Conservation (phyloP, 805 yeast species). For the Wickerhamomyces bisporus region DNA sequence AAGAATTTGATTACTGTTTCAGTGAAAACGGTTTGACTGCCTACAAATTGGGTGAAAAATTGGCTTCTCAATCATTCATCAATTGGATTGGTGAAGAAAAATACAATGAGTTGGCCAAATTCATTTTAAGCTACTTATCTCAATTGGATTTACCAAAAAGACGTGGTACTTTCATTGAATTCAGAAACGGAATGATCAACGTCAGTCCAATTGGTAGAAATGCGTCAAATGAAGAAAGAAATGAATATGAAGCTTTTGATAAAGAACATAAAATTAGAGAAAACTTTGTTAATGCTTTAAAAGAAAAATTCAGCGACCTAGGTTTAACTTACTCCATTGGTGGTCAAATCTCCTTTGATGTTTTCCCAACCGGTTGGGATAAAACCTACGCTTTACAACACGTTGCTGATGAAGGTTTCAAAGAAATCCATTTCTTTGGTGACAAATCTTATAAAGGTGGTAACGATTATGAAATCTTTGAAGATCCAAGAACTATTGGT, state of each 20-base stretch:
- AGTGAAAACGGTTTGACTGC: conserved; percentile 98
- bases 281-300: conserved; percentile 78
- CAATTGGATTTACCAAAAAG: conserved; percentile 89
- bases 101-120: conserved; percentile 84
- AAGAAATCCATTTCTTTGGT: conserved; percentile 94
- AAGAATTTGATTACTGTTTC: conserved; percentile 91
- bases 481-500: conserved; percentile 89
- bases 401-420: conserved; percentile 78
- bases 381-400: conserved; percentile 97
- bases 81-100: conserved; percentile 93
- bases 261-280: conserved; percentile 75
- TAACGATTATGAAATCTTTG: conserved; percentile 96
- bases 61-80: conserved; percentile 92
- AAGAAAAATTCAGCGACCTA: conserved; percentile 74
- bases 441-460: conserved; percentile 98
- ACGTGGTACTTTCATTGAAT: conserved; percentile 98
- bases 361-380: conserved; percentile 99
- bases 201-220: conserved; percentile 98
- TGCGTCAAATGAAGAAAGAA: conserved; percentile 91
- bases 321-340: conserved; percentile 96
- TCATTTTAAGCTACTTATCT: conserved; percentile 78
- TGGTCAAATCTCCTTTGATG: conserved; percentile 98
- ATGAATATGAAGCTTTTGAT: conserved; percentile 85
- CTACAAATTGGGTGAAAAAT: conserved; percentile 80
- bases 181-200: conserved; percentile 99